These are phyloP conservation scores for Ceratocystis ficicola DNA, from an alignment of 2,329 filamentous ascomycete genomes.

Conservation along the genomic window DNA sequence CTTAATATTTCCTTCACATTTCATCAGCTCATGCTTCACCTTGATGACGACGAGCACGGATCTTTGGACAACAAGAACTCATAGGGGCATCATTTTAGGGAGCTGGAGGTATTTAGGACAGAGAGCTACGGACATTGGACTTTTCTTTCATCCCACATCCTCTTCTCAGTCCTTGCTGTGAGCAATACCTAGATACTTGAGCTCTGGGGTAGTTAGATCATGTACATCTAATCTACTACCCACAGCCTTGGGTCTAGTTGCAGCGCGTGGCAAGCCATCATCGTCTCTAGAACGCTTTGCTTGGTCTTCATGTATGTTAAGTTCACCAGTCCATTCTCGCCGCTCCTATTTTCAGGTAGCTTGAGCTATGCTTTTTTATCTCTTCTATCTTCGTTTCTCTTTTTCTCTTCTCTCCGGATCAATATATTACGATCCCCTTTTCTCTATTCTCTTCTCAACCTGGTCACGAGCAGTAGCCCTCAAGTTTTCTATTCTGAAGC, in stretches of 20 bases:
- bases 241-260: background rate
- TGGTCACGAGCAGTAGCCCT: conserved; percentile 1
- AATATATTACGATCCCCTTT: conserved; percentile 34
- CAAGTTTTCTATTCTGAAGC: background rate
- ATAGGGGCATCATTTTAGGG: conserved; percentile 7
- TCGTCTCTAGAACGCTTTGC: conserved; percentile 49
- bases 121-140: background rate
- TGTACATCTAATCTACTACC: background rate
- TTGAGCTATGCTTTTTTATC: conserved; percentile 1
- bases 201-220: background rate
- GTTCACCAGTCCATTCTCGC: conserved; percentile 28
- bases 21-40: background rate
- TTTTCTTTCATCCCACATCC: background rate
- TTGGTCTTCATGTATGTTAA: conserved; percentile 56
- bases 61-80: background rate
- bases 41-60: conserved; percentile 3
- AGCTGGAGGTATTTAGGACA: conserved; percentile 3
- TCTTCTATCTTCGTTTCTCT: conserved; percentile 24
- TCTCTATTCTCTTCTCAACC: conserved; percentile 27
- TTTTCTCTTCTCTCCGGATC: conserved; percentile 27
- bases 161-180: background rate
- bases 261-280: conserved; percentile 36
- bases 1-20: conserved; percentile 1
- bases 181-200: conserved; percentile 27
- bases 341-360: conserved; percentile 5